Conservation (phyloP, 2,329 filamentous ascomycete genomes). For the Zymoseptoria tritici region DNA sequence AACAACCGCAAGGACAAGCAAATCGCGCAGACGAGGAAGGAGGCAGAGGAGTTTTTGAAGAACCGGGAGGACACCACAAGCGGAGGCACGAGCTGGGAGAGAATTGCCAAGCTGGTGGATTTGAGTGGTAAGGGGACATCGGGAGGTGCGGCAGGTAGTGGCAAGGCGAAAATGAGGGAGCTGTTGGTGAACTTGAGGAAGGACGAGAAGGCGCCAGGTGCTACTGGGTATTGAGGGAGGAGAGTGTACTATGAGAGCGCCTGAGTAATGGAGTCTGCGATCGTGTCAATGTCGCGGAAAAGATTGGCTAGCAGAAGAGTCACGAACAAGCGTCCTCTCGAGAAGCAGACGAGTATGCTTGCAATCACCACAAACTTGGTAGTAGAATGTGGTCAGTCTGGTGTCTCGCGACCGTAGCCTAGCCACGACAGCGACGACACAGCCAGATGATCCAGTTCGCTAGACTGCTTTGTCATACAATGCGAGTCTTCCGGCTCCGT, state of each 20-base stretch:
- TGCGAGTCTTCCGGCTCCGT: neutral
- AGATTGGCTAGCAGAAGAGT: neutral
- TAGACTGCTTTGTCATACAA: too few relatives aligned
- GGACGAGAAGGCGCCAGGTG: conserved; percentile 75
- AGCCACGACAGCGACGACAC: too few relatives aligned
- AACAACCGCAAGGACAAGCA: conserved; percentile 96
- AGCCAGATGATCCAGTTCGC: too few relatives aligned
- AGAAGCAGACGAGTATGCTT: too few relatives aligned
- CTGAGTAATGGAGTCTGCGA: neutral
- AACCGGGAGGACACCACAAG: conserved; percentile 87
- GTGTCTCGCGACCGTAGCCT: too few relatives aligned
- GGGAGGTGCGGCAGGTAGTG: conserved; percentile 80
- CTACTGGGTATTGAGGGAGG: conserved; percentile 34
- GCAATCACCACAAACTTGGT: too few relatives aligned
- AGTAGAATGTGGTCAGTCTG: too few relatives aligned
- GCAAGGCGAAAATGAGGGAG: conserved; percentile 95
- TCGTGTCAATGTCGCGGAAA: neutral
- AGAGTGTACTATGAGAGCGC: neutral
- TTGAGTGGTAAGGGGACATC: conserved; percentile 84
- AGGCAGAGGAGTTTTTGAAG: conserved; percentile 86
- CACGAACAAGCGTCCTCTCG: too few relatives aligned
- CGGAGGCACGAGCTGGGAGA: conserved; percentile 96
- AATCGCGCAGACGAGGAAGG: conserved; percentile 77
- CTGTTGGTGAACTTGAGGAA: conserved; percentile 79
- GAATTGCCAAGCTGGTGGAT: conserved; percentile 96